phyloP scores from a whole-genome alignment of 1,139 yeast species.

The Sugiyamaella paludigena region DNA sequence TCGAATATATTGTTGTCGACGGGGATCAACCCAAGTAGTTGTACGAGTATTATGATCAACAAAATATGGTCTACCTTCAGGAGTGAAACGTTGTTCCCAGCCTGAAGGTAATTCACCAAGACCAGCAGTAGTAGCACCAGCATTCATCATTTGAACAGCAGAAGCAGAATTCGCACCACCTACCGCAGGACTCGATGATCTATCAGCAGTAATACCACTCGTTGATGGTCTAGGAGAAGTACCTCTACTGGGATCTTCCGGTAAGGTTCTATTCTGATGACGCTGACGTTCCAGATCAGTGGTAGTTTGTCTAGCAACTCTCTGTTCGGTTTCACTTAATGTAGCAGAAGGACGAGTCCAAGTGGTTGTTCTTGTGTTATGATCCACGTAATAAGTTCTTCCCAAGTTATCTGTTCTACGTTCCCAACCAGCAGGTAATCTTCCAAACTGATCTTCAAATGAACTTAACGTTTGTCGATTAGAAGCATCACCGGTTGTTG shows the following conservation, averaged over 20 bases:
- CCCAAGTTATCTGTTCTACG: constrained; percentile 97
- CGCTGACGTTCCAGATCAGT: constrained; percentile 89
- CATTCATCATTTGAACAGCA: constrained; percentile 43
- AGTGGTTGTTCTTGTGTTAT: constrained; percentile 93
- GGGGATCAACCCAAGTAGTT: constrained; percentile 99
- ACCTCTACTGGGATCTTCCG: constrained; percentile 53
- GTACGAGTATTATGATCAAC: constrained; percentile 98
- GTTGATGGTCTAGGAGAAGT: constrained; percentile 32
- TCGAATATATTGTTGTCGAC: constrained; percentile 97
- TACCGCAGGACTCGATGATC: constrained; percentile 27
- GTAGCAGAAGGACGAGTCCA: constrained; percentile 91
- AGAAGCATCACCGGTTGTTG: not conserved
- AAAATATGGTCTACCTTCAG: constrained; percentile 96
- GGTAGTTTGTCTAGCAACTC: constrained; percentile 47
- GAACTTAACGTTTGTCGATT: constrained; percentile 46
- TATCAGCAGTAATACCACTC: constrained; percentile 32
- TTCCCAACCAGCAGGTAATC: constrained; percentile 99
- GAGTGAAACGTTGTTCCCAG: constrained; percentile 98
- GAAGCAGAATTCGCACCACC: constrained; percentile 55
- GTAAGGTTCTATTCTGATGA: constrained; percentile 86
- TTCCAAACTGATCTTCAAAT: constrained; percentile 94
- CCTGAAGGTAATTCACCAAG: constrained; percentile 97
- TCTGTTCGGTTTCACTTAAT: constrained; percentile 42
- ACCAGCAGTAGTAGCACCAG: constrained; percentile 94
- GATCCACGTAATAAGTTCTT: constrained; percentile 96